Conservation (phyloP, 768 basidiomycete genomes). For the Boletus rufocinnamomeus region DNA sequence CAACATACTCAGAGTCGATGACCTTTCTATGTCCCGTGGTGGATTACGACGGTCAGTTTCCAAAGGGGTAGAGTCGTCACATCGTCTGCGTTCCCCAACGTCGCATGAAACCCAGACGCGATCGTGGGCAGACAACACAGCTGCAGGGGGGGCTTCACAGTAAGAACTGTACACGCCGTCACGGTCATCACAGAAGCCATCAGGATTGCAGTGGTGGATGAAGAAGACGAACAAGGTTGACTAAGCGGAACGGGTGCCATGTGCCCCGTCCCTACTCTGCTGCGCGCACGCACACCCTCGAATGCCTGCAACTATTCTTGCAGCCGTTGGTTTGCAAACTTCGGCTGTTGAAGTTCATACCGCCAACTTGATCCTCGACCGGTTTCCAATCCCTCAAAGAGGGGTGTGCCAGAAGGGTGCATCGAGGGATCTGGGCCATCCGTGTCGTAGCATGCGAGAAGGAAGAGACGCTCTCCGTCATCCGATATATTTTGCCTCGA, state of each 20-base stretch:
- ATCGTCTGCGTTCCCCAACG: constrained; percentile 27
- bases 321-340: constrained; percentile 67
- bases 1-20: constrained; percentile 49
- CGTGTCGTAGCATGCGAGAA: background rate
- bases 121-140: constrained; percentile 24
- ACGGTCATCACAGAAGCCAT: constrained; percentile 24
- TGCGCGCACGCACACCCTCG: constrained; percentile 30
- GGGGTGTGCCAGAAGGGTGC: constrained; percentile 37
- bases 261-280: background rate
- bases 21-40: constrained; percentile 34
- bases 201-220: constrained; percentile 7
- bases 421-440: constrained; percentile 6
- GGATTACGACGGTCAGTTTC: constrained; percentile 26
- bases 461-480: too few species aligned
- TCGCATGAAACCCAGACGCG: constrained; percentile 26
- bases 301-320: constrained; percentile 54
- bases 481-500: too few species aligned
- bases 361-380: constrained; percentile 83
- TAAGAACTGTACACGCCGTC: constrained; percentile 21
- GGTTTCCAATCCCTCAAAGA: constrained; percentile 75
- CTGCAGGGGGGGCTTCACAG: constrained; percentile 23
- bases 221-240: background rate
- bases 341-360: constrained; percentile 85
- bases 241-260: background rate
- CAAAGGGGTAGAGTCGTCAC: constrained; percentile 22